Conservation (phyloP, 2,329 filamentous ascomycete species). For the Catunica adiposa region DNA sequence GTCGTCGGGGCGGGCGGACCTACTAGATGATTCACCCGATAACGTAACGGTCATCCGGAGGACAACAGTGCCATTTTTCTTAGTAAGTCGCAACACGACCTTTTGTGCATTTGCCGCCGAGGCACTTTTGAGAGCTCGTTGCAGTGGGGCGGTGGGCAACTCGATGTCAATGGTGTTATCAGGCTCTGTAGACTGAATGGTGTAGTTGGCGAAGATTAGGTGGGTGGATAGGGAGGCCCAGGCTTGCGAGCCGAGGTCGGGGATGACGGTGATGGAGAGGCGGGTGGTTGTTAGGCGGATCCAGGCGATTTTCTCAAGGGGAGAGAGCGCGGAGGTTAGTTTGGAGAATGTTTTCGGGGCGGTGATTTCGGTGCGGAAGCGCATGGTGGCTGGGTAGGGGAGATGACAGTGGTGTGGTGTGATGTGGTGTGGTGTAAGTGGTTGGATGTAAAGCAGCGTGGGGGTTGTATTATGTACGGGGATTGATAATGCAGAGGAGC, state of each 20-base stretch:
- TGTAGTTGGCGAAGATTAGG: conserved; percentile 73
- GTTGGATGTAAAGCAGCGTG: no score
- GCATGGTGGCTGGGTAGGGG: no score
- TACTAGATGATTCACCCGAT: conserved; percentile 24
- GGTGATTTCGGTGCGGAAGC: not conserved
- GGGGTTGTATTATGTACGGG: no score
- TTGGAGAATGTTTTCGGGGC: conserved; percentile 22
- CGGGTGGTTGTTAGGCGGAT: conserved; percentile 73
- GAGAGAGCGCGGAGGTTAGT: conserved; percentile 45
- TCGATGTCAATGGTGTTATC: conserved; percentile 93
- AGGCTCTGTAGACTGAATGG: conserved; percentile 65
- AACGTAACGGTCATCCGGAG: conserved; percentile 82
- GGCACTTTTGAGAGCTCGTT: conserved; percentile 82
- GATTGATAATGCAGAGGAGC: no score
- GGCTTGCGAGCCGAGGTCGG: conserved; percentile 85
- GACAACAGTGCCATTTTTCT: conserved; percentile 74
- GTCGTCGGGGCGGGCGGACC: no score
- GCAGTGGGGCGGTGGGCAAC: conserved; percentile 71
- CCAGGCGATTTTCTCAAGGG: conserved; percentile 73
- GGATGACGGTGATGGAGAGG: conserved; percentile 87
- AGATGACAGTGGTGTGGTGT: no score
- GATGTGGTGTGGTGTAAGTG: no score
- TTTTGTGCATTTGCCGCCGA: conserved; percentile 51
- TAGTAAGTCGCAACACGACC: conserved; percentile 76
- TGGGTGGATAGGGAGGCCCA: conserved; percentile 67